Conservation (phyloP, 257 asterid species). For the Apocynum venetum region DNA sequence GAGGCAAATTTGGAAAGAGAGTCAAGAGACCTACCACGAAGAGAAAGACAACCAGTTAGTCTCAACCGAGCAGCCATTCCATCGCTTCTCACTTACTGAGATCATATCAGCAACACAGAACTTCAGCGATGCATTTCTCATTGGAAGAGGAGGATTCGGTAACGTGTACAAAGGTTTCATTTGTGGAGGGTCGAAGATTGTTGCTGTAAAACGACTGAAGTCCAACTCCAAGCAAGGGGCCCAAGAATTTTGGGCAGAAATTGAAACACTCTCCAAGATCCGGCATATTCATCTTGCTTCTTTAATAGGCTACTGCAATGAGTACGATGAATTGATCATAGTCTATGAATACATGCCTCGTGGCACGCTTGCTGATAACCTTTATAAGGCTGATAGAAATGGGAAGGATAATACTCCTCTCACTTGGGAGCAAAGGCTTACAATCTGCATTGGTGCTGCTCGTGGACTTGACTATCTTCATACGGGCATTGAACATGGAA, state of each 20-base stretch:
- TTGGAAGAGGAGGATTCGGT: slow-evolving; percentile 20
- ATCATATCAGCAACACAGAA: slow-evolving; percentile 9
- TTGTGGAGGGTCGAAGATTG: background rate
- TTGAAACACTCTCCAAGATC: slow-evolving; percentile 19
- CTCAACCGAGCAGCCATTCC: background rate
- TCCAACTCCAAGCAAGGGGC: slow-evolving; percentile 19
- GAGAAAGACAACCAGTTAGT: background rate
- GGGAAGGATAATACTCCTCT: slow-evolving; percentile 4
- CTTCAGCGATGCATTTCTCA: slow-evolving; percentile 6
- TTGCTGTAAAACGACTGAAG: slow-evolving; percentile 18
- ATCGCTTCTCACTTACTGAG: slow-evolving; percentile 10
- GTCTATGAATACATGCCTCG: slow-evolving; percentile 7
- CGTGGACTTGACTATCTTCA: slow-evolving; percentile 22
- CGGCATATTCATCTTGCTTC: slow-evolving; percentile 17
- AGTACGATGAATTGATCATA: slow-evolving; percentile 9
- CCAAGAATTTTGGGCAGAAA: slow-evolving; percentile 20
- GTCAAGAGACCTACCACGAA: background rate
- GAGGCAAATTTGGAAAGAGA: background rate
- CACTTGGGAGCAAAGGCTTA: slow-evolving; percentile 16
- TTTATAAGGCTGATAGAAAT: background rate
- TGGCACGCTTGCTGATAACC: slow-evolving; percentile 16
- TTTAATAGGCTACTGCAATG: slow-evolving; percentile 21
- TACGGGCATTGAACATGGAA: slow-evolving; percentile 10
- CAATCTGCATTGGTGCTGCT: slow-evolving; percentile 23
- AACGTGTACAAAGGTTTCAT: slow-evolving; percentile 13